Percentiles rank a stretch among this genome's conserved stretches.
phyloP scores from a whole-genome alignment of 2,329 filamentous ascomycete genomes.

The Fusarium pseudoanthophilum region DNA sequence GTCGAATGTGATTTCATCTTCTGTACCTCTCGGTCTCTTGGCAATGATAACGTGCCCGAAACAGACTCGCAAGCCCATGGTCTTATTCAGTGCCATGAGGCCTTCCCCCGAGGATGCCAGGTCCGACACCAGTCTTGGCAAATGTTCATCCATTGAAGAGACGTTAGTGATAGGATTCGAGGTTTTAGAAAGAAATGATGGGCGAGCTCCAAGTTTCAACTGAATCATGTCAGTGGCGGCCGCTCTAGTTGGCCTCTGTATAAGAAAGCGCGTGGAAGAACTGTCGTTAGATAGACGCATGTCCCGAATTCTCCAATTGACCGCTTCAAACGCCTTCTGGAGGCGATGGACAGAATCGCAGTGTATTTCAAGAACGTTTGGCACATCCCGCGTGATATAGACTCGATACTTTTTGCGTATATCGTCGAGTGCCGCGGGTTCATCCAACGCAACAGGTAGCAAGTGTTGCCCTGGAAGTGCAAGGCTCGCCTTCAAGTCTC shows the following conservation, averaged over 20 bases:
- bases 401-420: slow-evolving; percentile 46
- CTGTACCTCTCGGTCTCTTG: slow-evolving; percentile 41
- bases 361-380: slow-evolving; percentile 44
- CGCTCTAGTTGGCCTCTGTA: slow-evolving; percentile 41
- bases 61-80: slow-evolving; percentile 47
- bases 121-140: slow-evolving; percentile 33
- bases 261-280: slow-evolving; percentile 41
- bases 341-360: slow-evolving; percentile 40
- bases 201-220: slow-evolving; percentile 41
- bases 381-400: slow-evolving; percentile 46
- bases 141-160: slow-evolving; percentile 28
- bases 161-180: not conserved
- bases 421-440: slow-evolving; percentile 39
- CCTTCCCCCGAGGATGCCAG: slow-evolving; percentile 39
- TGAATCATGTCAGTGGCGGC: slow-evolving; percentile 28
- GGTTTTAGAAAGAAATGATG: slow-evolving; percentile 25
- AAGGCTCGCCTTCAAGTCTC: slow-evolving; percentile 27
- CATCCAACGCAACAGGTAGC: slow-evolving; percentile 42
- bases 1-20: slow-evolving; percentile 38
- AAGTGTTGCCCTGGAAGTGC: slow-evolving; percentile 47
- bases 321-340: slow-evolving; percentile 42
- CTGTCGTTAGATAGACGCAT: slow-evolving; percentile 45
- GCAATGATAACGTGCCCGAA: slow-evolving; percentile 48
- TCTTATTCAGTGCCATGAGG: slow-evolving; percentile 40
- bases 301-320: slow-evolving; percentile 50